These are phyloP conservation scores for Torulaspora gathmanii DNA, from an alignment of 805 yeast species.

Conservation along the genomic window DNA sequence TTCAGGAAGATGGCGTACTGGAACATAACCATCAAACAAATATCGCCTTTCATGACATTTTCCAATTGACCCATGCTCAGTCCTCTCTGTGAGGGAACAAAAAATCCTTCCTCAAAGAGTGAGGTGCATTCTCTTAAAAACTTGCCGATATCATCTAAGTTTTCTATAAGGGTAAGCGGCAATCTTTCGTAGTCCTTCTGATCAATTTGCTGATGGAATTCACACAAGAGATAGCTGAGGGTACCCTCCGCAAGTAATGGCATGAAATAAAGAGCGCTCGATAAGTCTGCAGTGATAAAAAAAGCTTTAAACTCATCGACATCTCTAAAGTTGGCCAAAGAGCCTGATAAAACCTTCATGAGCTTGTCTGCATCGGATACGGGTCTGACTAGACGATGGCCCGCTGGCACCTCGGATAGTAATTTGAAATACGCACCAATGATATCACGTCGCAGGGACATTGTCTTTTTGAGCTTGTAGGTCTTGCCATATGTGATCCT, in stretches of 20 bases:
- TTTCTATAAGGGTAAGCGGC: slow-evolving; percentile 10
- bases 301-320: slow-evolving; percentile 22
- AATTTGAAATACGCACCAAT: slow-evolving; percentile 20
- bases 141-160: slow-evolving; percentile 8
- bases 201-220: neutral
- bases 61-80: neutral
- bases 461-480: slow-evolving; percentile 18
- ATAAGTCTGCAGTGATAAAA: slow-evolving; percentile 14
- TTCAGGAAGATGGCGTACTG: slow-evolving; percentile 4
- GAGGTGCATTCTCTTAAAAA: slow-evolving; percentile 10
- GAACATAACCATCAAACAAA: slow-evolving; percentile 10
- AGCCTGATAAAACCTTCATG: slow-evolving; percentile 11
- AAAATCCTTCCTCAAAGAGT: slow-evolving; percentile 12
- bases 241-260: slow-evolving; percentile 27
- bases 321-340: slow-evolving; percentile 16
- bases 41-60: slow-evolving; percentile 12
- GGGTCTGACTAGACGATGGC: slow-evolving; percentile 16
- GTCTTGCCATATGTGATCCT: slow-evolving; percentile 10
- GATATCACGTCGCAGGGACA: slow-evolving; percentile 23
- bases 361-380: slow-evolving; percentile 16
- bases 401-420: slow-evolving; percentile 19
- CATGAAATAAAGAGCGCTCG: slow-evolving; percentile 18
- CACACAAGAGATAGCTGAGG: slow-evolving; percentile 12
- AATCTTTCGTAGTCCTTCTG: neutral
- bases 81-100: slow-evolving; percentile 6